A percentile compares a stretch with the other conserved stretches of the same genome.
These are phyloP conservation scores for Sporothrix pseudoabietina DNA, from an alignment of 2,329 filamentous ascomycete genomes.

Conservation along the genomic window DNA sequence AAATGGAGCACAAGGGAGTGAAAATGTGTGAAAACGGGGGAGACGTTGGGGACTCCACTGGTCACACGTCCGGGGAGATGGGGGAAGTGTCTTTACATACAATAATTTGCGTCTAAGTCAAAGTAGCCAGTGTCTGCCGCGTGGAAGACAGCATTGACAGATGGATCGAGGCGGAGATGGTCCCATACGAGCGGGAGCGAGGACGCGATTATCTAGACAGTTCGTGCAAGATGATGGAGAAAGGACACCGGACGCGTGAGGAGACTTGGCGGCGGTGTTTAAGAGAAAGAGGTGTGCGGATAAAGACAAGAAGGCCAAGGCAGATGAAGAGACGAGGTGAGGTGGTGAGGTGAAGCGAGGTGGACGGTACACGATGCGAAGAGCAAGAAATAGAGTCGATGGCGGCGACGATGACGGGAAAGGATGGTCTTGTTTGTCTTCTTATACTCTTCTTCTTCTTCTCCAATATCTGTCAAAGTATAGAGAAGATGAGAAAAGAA, in stretches of 20 bases:
- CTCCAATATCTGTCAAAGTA: neutral
- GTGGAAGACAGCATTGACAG: too few relatives aligned
- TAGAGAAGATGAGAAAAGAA: neutral
- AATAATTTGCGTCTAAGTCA: neutral
- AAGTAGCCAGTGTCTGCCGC: too few relatives aligned
- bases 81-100: neutral
- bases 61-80: neutral
- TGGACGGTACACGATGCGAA: neutral
- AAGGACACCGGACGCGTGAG: neutral
- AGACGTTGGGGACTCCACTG: slow-evolving; percentile 12
- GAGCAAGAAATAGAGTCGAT: neutral
- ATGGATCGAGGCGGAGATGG: neutral
- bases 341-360: neutral
- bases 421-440: neutral
- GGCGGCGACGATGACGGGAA: neutral
- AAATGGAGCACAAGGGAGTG: neutral
- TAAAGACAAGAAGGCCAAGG: neutral
- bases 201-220: slow-evolving; percentile 2
- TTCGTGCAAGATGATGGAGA: neutral
- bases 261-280: neutral
- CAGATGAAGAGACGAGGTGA: neutral
- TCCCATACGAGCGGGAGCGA: neutral
- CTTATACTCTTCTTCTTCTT: neutral
- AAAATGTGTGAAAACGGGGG: neutral
- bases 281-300: neutral